Base-by-base conservation (phyloP, 257 asterid genomes). In the Solanum tarapatanum region DNA sequence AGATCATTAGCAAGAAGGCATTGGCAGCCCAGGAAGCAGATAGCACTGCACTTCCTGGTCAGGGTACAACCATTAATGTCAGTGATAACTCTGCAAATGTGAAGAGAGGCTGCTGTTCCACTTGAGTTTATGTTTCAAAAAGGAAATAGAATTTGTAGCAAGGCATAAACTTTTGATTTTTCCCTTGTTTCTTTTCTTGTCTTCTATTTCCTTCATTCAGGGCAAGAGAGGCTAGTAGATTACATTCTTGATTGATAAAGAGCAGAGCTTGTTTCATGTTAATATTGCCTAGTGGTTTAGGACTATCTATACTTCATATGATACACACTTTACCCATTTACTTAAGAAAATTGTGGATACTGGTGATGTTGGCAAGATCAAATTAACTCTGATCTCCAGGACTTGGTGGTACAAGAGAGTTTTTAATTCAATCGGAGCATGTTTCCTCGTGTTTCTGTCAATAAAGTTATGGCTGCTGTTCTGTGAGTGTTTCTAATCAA, bases 21-120 rank as follows among this genome's bases (percentile, higher is more conserved):
- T 89, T 95, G 92, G 97, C 96, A 83, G 98, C 96, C 19, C 94
- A 95, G 87, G 98, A 94, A 88, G 95, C 98, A 86, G 93, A 92
- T 14, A 82, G 93, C 68, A 87, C 92, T 26, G 92, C 85, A 11
- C 87, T 91, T 83, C 98, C 96, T 2, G 92, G 96, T 60, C 94
- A 94, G 87, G 97, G 97, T 35, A 94, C 94, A 70, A 91, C 97
- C 88, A 95, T 95, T 87, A 93, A 93, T 13, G 95, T 94, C 14
- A 74, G 70, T 26, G 96, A 94, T 89, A 85, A 92, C 6, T 88
- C 93, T 7, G 94, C 90, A 32, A 94, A 91, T 88, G 87, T 62
- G 26, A 95, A 92, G 91, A 89, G 89, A 86, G 94, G 96, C 84
- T 95, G 97, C 89, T 95, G 98, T 89, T 95, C 97, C n/a, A 89